phyloP scores from a whole-genome alignment of 2,329 filamentous ascomycete genomes.

The Trichoderma endophyticum region DNA sequence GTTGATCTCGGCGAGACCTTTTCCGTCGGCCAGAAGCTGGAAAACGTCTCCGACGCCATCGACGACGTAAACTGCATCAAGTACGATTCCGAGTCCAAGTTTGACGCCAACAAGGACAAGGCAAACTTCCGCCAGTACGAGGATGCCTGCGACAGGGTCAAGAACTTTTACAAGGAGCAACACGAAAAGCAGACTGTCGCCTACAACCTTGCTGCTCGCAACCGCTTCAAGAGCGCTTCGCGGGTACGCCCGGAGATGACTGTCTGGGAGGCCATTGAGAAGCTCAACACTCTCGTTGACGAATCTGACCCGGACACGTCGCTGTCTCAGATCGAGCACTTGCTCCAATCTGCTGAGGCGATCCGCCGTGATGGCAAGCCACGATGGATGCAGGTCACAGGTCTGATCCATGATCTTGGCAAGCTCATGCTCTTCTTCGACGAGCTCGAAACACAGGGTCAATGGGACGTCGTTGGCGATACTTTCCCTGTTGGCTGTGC shows the following conservation, averaged over 20 bases:
- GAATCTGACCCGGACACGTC: slow-evolving; percentile 87
- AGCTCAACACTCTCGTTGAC: slow-evolving; percentile 85
- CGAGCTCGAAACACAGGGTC: slow-evolving; percentile 62
- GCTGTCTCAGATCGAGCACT: slow-evolving; percentile 84
- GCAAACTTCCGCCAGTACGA: slow-evolving; percentile 78
- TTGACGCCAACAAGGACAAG: slow-evolving; percentile 76
- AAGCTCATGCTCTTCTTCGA: slow-evolving; percentile 79
- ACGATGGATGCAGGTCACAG: slow-evolving; percentile 76
- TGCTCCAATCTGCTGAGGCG: slow-evolving; percentile 84
- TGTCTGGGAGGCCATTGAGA: slow-evolving; percentile 89
- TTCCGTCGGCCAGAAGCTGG: slow-evolving; percentile 36
- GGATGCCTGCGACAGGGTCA: slow-evolving; percentile 77
- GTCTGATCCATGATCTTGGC: slow-evolving; percentile 75
- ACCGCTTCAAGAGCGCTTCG: slow-evolving; percentile 52
- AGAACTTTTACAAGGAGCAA: slow-evolving; percentile 77
- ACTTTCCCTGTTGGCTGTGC: slow-evolving; percentile 76
- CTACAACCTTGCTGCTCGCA: slow-evolving; percentile 80
- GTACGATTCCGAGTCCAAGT: slow-evolving; percentile 55
- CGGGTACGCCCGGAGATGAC: slow-evolving; percentile 68
- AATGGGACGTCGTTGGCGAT: slow-evolving; percentile 92
- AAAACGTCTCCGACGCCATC: slow-evolving; percentile 47
- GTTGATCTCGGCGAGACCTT: slow-evolving; percentile 16
- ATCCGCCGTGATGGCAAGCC: slow-evolving; percentile 82
- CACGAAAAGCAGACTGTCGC: slow-evolving; percentile 71
- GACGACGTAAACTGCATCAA: slow-evolving; percentile 55